These are phyloP conservation scores for Russula dissimulans DNA, from an alignment of 768 basidiomycete species.

Conservation along the genomic window DNA sequence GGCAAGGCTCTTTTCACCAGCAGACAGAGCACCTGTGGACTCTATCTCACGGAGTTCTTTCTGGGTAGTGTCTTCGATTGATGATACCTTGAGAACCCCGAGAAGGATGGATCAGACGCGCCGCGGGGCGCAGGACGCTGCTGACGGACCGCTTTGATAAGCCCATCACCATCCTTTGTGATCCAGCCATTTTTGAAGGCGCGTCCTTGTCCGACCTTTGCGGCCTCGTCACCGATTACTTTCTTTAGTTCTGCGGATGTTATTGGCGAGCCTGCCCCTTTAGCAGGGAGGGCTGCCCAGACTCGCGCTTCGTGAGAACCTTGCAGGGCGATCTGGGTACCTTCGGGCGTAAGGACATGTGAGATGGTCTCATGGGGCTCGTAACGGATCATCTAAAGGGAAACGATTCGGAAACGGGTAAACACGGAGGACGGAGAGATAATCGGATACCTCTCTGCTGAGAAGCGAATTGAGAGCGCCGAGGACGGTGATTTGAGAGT, in stretches of 20 bases:
- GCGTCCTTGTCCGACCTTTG: conserved; percentile 88
- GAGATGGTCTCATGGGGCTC: conserved; percentile 67
- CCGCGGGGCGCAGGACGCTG: neutral
- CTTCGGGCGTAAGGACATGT: conserved; percentile 76
- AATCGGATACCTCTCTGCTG: conserved; percentile 15
- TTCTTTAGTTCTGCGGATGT: conserved; percentile 61
- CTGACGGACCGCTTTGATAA: conserved; percentile 71
- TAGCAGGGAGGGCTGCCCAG: conserved; percentile 72
- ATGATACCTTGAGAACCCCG: conserved; percentile 37
- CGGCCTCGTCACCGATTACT: conserved; percentile 73
- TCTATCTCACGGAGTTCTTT: conserved; percentile 65
- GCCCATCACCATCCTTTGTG: conserved; percentile 76
- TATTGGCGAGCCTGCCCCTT: conserved; percentile 61
- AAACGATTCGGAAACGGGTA: conserved; percentile 10
- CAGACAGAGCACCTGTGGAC: conserved; percentile 57
- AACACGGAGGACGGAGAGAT: neutral
- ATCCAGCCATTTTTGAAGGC: conserved; percentile 99
- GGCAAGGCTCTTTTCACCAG: conserved; percentile 73
- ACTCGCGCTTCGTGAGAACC: conserved; percentile 96
- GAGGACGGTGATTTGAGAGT: conserved; percentile 76
- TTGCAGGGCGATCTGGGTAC: conserved; percentile 59
- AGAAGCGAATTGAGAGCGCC: conserved; percentile 84
- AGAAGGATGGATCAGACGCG: conserved; percentile 10
- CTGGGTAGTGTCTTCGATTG: conserved; percentile 68
- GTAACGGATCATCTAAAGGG: conserved; percentile 68